phyloP scores from a whole-genome alignment of 2,329 filamentous ascomycete species.

The Neocucurbitaria cava region DNA sequence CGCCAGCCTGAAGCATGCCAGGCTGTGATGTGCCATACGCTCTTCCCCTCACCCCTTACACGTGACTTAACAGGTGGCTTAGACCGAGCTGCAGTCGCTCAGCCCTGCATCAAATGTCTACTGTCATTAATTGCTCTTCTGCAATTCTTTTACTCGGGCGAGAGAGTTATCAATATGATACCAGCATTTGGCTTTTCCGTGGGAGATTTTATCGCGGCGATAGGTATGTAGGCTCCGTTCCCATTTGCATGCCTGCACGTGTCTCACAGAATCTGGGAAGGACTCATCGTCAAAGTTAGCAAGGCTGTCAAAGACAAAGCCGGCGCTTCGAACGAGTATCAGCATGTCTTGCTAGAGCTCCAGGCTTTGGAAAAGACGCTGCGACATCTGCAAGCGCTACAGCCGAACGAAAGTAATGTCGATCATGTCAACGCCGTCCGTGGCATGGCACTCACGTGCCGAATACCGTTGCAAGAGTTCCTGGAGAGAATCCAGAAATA shows the following conservation, averaged over 20 bases:
- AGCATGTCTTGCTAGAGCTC: slow-evolving; percentile 27
- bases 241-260: too few relatives aligned
- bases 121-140: too few relatives aligned
- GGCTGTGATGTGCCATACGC: too few relatives aligned
- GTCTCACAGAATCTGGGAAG: too few relatives aligned
- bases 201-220: slow-evolving; percentile 33
- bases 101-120: too few relatives aligned
- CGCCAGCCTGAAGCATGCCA: too few relatives aligned
- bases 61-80: too few relatives aligned
- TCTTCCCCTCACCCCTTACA: too few relatives aligned
- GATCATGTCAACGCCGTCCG: slow-evolving; percentile 34
- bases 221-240: slow-evolving; percentile 12
- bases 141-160: too few relatives aligned
- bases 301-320: slow-evolving; percentile 24
- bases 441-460: slow-evolving; percentile 29
- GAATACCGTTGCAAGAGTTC: slow-evolving; percentile 28
- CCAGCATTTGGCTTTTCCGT: slow-evolving; percentile 34
- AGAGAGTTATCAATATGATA: slow-evolving; percentile 10
- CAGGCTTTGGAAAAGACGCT: slow-evolving; percentile 24
- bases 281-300: slow-evolving; percentile 24
- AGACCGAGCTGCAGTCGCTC: too few relatives aligned
- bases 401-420: slow-evolving; percentile 28
- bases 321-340: slow-evolving; percentile 29
- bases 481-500: slow-evolving; percentile 25
- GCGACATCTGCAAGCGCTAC: slow-evolving; percentile 14